Conservation (phyloP, 208 protist species). For the Giardia muris region DNA sequence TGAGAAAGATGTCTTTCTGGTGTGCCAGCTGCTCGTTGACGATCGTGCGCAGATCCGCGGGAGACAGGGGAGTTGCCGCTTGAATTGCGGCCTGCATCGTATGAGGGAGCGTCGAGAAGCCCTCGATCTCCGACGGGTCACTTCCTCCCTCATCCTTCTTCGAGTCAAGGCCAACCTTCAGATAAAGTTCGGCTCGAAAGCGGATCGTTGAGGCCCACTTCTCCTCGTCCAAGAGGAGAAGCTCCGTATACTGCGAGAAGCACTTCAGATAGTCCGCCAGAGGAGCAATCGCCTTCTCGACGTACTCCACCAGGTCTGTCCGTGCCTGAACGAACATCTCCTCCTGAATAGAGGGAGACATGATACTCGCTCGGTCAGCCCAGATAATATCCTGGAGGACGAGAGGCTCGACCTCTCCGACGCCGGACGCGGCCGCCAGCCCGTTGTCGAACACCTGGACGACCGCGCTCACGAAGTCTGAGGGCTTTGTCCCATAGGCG, state of each 20-base stretch:
- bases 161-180: background rate
- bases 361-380: background rate
- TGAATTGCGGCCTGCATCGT: conserved; percentile 20
- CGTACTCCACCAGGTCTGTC: background rate
- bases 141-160: background rate
- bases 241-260: background rate
- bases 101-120: background rate
- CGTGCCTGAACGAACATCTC: background rate
- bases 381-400: conserved; percentile 1
- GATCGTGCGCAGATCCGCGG: background rate
- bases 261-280: background rate
- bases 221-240: conserved; percentile 13
- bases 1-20: background rate
- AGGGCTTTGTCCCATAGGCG: background rate
- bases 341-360: background rate
- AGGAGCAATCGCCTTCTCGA: background rate
- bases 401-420: background rate
- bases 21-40: background rate
- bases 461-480: background rate
- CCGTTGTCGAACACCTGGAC: background rate
- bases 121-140: background rate
- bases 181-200: conserved; percentile 21
- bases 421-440: background rate
- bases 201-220: background rate
- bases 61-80: background rate